Evolutionary conservation across 345 rosid genomes (phyloP).

Genomic region (Citropsis articulata): DNA sequence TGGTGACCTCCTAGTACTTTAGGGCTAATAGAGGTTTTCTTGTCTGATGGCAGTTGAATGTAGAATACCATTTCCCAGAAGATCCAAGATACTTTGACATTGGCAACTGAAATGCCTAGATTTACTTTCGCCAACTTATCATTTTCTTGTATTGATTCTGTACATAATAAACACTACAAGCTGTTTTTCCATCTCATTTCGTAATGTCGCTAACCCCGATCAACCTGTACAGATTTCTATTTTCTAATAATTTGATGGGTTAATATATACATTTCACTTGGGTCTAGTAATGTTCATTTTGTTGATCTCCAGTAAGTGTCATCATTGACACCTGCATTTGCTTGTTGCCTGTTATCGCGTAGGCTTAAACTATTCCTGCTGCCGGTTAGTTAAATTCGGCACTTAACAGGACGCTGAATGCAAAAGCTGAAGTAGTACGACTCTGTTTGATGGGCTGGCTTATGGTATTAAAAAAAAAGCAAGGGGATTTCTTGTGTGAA

Average conservation of each 20-base stretch:
- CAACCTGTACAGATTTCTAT: constrained; percentile 21
- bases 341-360: too few species aligned
- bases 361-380: too few species aligned
- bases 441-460: too few species aligned
- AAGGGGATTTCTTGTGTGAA: too few species aligned
- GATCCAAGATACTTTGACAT: constrained; percentile 82
- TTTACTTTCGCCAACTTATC: constrained; percentile 1
- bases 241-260: constrained; percentile 20
- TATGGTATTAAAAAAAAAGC: too few species aligned
- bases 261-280: background rate
- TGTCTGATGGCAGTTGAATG: constrained; percentile 59
- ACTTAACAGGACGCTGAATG: too few species aligned
- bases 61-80: constrained; percentile 84
- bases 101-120: constrained; percentile 24
- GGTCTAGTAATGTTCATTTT: background rate
- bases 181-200: constrained; percentile 7
- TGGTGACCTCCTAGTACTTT: background rate
- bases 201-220: constrained; percentile 32
- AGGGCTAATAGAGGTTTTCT: constrained; percentile 11
- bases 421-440: too few species aligned
- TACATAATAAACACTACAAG: constrained; percentile 25
- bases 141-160: constrained; percentile 16
- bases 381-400: too few species aligned
- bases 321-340: too few species aligned
- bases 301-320: too few species aligned